These are phyloP conservation scores for Marasmius sp. DNA, from an alignment of 1,284 basidiomycete genomes.

Conservation along the genomic window DNA sequence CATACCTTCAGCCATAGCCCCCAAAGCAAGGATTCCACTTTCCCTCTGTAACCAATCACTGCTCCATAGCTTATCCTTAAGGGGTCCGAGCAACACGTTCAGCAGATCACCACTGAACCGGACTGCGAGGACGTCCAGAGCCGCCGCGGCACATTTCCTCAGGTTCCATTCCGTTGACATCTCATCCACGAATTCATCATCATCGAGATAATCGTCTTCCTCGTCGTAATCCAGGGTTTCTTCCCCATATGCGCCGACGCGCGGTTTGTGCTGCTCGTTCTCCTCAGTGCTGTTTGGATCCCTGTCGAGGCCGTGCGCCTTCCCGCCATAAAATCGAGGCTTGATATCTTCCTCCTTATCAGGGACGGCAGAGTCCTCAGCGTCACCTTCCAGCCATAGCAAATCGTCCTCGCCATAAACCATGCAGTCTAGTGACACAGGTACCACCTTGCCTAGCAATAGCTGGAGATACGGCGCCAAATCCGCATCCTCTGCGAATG, in stretches of 20 bases:
- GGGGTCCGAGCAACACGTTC: constrained; percentile 83
- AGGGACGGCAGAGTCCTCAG: constrained; percentile 86
- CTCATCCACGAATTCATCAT: constrained; percentile 94
- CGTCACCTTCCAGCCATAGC: constrained; percentile 93
- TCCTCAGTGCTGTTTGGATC: constrained; percentile 49
- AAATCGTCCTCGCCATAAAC: constrained; percentile 95
- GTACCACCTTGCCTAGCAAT: constrained; percentile 85
- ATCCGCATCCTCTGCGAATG: constrained; percentile 95
- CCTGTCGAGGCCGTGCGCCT: constrained; percentile 82
- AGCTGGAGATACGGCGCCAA: constrained; percentile 85
- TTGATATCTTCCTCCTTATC: constrained; percentile 96
- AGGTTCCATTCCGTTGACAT: constrained; percentile 99
- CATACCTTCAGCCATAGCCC: constrained; percentile 96
- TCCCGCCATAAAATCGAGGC: constrained; percentile 87
- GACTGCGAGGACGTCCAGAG: constrained; percentile 95
- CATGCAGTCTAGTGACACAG: constrained; percentile 96
- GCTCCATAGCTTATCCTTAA: constrained; percentile 95
- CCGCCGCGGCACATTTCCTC: constrained; percentile 97
- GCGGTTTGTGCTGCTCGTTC: constrained; percentile 49
- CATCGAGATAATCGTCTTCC: constrained; percentile 83
- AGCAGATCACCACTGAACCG: constrained; percentile 87
- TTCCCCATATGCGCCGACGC: constrained; percentile 68
- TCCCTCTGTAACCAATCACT: constrained; percentile 94
- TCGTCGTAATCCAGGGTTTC: constrained; percentile 77
- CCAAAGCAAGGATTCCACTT: constrained; percentile 93